phyloP scores from a whole-genome alignment of 257 asterid genomes.

The Lantana camara region DNA sequence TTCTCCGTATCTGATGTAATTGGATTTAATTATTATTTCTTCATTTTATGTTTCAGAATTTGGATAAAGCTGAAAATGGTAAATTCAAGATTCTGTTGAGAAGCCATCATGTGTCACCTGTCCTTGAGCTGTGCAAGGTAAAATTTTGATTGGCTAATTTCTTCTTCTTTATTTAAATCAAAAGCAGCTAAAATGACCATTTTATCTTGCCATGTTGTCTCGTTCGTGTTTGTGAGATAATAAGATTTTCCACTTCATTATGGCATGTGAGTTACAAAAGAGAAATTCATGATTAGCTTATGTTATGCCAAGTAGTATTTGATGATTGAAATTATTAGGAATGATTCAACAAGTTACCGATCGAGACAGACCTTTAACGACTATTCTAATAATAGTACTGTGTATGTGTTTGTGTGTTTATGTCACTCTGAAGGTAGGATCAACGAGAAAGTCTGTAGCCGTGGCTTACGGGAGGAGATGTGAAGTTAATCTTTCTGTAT shows the following conservation, averaged over 20 bases:
- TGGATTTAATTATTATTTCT: slow-evolving; percentile 21
- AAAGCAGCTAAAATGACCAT: too few species aligned
- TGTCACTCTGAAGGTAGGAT: slow-evolving; percentile 68
- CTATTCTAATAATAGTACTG: too few species aligned
- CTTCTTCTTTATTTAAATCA: too few species aligned
- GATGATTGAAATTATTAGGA: too few species aligned
- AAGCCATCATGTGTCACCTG: slow-evolving; percentile 84
- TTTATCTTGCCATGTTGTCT: too few species aligned
- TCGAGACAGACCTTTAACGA: too few species aligned
- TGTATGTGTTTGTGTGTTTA: slow-evolving; percentile 14
- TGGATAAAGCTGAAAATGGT: slow-evolving; percentile 74
- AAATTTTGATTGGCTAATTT: slow-evolving; percentile 17
- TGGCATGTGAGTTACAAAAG: too few species aligned
- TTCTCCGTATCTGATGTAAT: slow-evolving; percentile 23
- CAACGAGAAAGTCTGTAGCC: slow-evolving; percentile 86
- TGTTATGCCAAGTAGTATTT: too few species aligned
- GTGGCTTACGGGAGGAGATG: slow-evolving; percentile 85
- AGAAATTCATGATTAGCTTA: too few species aligned
- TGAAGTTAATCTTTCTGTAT: slow-evolving; percentile 63
- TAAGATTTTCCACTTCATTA: too few species aligned
- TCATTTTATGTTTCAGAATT: slow-evolving; percentile 49
- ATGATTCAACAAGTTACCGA: too few species aligned
- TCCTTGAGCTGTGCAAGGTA: slow-evolving; percentile 91
- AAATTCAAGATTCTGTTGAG: slow-evolving; percentile 68
- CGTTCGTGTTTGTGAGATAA: too few species aligned